These are phyloP conservation scores for Starmerella tilneyi DNA, from an alignment of 805 yeast species.

Conservation along the genomic window DNA sequence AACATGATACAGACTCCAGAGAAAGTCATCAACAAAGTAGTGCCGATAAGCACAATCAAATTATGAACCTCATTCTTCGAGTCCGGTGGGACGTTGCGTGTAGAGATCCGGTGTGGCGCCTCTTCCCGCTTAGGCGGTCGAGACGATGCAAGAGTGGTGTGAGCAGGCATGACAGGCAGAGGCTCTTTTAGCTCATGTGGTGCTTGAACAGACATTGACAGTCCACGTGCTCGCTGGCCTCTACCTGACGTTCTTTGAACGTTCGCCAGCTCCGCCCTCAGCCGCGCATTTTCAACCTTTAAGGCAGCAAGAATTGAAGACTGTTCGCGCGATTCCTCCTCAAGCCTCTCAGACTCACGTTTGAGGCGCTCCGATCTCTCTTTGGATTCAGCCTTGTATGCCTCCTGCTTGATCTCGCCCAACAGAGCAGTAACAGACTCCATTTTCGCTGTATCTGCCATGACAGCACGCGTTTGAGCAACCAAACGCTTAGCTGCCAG, in stretches of 20 bases:
- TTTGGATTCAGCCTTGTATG: conserved; percentile 17
- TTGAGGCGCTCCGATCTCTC: conserved; percentile 23
- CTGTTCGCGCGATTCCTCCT: conserved; percentile 25
- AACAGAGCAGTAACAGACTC: conserved; percentile 27
- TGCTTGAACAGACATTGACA: neutral
- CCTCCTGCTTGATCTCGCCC: conserved; percentile 25
- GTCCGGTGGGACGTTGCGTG: conserved; percentile 2
- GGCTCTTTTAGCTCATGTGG: neutral
- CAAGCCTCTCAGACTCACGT: conserved; percentile 28
- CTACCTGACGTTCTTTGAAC: neutral
- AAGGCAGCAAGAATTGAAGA: conserved; percentile 23
- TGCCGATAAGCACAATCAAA: conserved; percentile 20
- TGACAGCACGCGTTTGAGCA: conserved; percentile 29
- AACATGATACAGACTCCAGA: conserved; percentile 26
- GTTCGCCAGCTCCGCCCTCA: conserved; percentile 21
- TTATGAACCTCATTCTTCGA: conserved; percentile 17
- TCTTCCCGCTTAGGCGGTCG: neutral
- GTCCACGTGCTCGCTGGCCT: conserved; percentile 1
- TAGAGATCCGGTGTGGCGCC: neutral
- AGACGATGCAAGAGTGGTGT: neutral
- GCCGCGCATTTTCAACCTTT: conserved; percentile 26
- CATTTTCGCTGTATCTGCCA: conserved; percentile 31
- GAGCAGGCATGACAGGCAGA: neutral
- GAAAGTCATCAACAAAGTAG: conserved; percentile 23
- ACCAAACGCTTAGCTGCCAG: conserved; percentile 30